Percentiles rank a stretch among this genome's conserved stretches.
These are phyloP conservation scores for Aspergillus sclerotioniger DNA, from an alignment of 495 filamentous ascomycete genomes.

Conservation along the genomic window DNA sequence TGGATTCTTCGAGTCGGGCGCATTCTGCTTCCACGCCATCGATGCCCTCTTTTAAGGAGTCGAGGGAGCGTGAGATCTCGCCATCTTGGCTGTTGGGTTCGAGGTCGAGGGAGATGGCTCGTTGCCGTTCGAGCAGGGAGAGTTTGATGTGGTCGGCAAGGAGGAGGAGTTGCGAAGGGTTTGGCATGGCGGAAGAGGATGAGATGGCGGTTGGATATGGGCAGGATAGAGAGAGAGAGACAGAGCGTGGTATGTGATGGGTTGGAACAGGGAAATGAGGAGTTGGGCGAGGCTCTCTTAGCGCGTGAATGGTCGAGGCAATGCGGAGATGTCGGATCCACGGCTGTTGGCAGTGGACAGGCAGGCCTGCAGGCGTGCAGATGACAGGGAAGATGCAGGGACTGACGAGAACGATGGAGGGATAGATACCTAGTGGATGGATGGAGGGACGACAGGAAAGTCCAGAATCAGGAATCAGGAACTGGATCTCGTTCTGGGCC, in stretches of 20 bases:
- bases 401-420: too few relatives aligned
- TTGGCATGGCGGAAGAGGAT: conserved; percentile 50
- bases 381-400: too few relatives aligned
- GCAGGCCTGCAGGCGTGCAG: too few relatives aligned
- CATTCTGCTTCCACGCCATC: conserved; percentile 69
- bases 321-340: conserved; percentile 9
- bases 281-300: not conserved
- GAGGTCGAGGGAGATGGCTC: conserved; percentile 82
- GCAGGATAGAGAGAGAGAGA: too few relatives aligned
- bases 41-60: conserved; percentile 80
- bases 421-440: not conserved
- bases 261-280: not conserved
- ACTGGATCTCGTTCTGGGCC: not conserved
- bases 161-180: conserved; percentile 53
- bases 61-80: conserved; percentile 84
- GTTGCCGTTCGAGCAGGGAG: conserved; percentile 74
- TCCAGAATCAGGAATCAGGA: not conserved
- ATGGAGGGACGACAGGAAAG: not conserved
- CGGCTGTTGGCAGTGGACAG: too few relatives aligned
- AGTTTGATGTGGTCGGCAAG: conserved; percentile 57
- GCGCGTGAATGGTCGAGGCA: not conserved
- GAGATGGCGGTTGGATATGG: conserved; percentile 2
- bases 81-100: conserved; percentile 82
- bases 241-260: conserved; percentile 4
- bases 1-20: conserved; percentile 55